A percentile compares a stretch with the other conserved stretches of the same genome.
Evolutionary conservation across 2,329 filamentous ascomycete genomes (phyloP).

Genomic region (Fusarium beomiforme): DNA sequence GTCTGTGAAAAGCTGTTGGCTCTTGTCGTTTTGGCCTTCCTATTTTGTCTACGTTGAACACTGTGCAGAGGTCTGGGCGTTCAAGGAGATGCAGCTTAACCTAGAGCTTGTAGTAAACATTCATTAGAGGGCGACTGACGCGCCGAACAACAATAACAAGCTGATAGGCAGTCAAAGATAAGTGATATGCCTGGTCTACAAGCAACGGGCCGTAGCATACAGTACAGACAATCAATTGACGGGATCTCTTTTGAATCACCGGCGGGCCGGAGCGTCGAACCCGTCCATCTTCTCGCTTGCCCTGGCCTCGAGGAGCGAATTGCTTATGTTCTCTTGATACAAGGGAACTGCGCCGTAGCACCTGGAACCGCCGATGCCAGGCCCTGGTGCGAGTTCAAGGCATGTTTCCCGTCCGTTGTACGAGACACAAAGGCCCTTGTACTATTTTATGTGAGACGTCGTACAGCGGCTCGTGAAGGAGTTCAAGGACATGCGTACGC

Average conservation of each 20-base stretch:
- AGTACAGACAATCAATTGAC: slow-evolving; percentile 8
- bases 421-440: slow-evolving; percentile 26
- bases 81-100: slow-evolving; percentile 14
- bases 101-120: background rate
- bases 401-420: slow-evolving; percentile 11
- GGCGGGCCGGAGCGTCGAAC: slow-evolving; percentile 32
- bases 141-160: slow-evolving; percentile 7
- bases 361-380: slow-evolving; percentile 17
- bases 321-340: slow-evolving; percentile 34
- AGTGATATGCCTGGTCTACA: background rate
- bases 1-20: slow-evolving; percentile 20
- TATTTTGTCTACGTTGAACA: slow-evolving; percentile 11
- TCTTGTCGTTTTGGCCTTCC: slow-evolving; percentile 14
- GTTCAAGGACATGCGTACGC: slow-evolving; percentile 5
- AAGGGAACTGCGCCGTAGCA: slow-evolving; percentile 30
- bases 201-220: slow-evolving; percentile 17
- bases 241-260: slow-evolving; percentile 19
- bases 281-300: slow-evolving; percentile 39
- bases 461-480: slow-evolving; percentile 36
- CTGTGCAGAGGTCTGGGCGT: background rate
- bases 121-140: background rate
- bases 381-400: slow-evolving; percentile 17
- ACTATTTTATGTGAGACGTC: slow-evolving; percentile 17
- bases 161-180: background rate
- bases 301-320: slow-evolving; percentile 38